These are phyloP conservation scores for Russula vinacea DNA, from an alignment of 768 basidiomycete species.

Conservation along the genomic window DNA sequence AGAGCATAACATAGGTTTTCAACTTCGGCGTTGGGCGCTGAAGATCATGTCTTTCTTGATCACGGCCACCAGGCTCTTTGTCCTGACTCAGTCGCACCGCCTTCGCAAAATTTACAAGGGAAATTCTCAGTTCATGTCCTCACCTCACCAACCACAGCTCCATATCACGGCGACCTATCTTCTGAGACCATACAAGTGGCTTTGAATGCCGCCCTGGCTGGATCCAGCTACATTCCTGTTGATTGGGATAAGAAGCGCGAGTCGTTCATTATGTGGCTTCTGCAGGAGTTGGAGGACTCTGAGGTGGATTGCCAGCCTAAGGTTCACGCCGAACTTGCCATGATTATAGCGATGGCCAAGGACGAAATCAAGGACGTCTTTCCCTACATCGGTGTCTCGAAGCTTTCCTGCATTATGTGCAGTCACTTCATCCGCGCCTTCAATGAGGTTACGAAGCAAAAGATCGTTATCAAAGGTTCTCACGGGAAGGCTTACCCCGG, in stretches of 20 bases:
- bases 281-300: neutral
- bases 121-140: neutral
- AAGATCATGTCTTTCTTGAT: neutral
- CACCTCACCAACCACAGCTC: neutral
- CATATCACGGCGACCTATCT: neutral
- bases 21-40: neutral
- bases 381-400: neutral
- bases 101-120: neutral
- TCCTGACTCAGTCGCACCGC: neutral
- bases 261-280: neutral
- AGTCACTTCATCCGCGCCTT: neutral
- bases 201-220: neutral
- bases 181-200: neutral
- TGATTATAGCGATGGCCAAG: neutral
- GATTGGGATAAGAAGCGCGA: neutral
- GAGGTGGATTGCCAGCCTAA: no score
- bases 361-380: neutral
- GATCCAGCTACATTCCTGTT: neutral
- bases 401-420: neutral
- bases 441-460: neutral
- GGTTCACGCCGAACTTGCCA: neutral
- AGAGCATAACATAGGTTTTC: neutral
- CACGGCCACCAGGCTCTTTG: neutral
- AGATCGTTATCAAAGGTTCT: neutral
- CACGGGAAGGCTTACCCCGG: constrained; percentile 1